Evolutionary conservation across 306 rosid genomes (phyloP).

Genomic region (Rosa lucieae): DNA sequence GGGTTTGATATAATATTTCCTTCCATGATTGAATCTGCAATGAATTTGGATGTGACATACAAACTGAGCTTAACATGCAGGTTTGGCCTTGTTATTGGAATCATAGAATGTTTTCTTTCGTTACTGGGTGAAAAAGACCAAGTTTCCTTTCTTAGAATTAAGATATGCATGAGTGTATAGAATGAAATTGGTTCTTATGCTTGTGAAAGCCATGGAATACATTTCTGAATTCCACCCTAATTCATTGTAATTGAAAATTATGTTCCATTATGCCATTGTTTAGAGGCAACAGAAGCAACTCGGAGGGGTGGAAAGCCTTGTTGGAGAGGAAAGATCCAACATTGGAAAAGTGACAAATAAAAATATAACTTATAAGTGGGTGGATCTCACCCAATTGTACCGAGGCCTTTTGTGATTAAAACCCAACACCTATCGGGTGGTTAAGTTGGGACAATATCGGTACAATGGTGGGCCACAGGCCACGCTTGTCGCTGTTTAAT

Average conservation of each 20-base stretch:
- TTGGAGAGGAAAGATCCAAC: no score
- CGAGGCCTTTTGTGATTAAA: no score
- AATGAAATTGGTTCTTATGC: neutral
- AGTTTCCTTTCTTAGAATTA: neutral
- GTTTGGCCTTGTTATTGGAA: neutral
- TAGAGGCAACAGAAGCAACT: slow-evolving; percentile 49
- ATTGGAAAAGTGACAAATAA: no score
- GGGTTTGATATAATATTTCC: slow-evolving; percentile 71
- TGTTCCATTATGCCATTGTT: slow-evolving; percentile 4
- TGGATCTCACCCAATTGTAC: no score
- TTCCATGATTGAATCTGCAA: slow-evolving; percentile 55
- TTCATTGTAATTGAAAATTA: slow-evolving; percentile 14
- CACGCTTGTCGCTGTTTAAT: no score
- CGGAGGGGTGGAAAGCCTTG: slow-evolving; percentile 61
- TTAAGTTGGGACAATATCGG: no score
- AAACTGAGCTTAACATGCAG: neutral
- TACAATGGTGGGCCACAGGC: no score
- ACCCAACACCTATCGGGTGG: no score
- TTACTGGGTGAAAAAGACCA: neutral
- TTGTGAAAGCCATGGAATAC: neutral
- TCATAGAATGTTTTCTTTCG: neutral
- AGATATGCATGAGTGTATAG: neutral
- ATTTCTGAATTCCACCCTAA: neutral
- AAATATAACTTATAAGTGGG: no score
- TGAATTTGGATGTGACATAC: slow-evolving; percentile 43